Conservation (phyloP, 495 filamentous ascomycete genomes). For the Opeltia flavorubescens region DNA sequence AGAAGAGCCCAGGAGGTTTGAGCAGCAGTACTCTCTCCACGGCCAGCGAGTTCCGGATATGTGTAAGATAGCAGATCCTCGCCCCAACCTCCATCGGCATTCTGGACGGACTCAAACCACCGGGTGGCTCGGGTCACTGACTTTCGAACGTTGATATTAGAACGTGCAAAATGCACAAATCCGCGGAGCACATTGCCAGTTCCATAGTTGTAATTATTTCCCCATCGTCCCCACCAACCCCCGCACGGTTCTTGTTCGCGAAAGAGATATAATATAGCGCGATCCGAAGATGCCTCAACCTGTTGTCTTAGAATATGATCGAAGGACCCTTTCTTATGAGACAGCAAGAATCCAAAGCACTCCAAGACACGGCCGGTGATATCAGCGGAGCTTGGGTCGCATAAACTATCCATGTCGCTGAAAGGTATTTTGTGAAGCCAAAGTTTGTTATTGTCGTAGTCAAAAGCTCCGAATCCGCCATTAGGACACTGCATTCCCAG, state of each 20-base stretch:
- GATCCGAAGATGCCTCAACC: neutral
- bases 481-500: constrained; percentile 32
- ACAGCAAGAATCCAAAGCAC: constrained; percentile 22
- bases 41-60: constrained; percentile 10
- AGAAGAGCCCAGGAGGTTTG: constrained; percentile 29
- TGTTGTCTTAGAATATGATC: constrained; percentile 1
- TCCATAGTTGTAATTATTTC: constrained; percentile 24
- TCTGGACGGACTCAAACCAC: constrained; percentile 22
- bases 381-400: constrained; percentile 23
- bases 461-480: constrained; percentile 32
- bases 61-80: constrained; percentile 18
- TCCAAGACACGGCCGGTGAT: constrained; percentile 27
- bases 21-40: constrained; percentile 19
- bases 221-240: constrained; percentile 26
- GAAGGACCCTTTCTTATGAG: neutral
- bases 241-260: constrained; percentile 17
- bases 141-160: neutral
- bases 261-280: constrained; percentile 15
- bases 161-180: constrained; percentile 5
- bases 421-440: constrained; percentile 30
- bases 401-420: constrained; percentile 29
- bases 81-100: constrained; percentile 26
- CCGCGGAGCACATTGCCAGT: constrained; percentile 24
- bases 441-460: constrained; percentile 23
- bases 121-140: constrained; percentile 9